Conservation (phyloP, 768 basidiomycete genomes). For the Boletus coccyginus region DNA sequence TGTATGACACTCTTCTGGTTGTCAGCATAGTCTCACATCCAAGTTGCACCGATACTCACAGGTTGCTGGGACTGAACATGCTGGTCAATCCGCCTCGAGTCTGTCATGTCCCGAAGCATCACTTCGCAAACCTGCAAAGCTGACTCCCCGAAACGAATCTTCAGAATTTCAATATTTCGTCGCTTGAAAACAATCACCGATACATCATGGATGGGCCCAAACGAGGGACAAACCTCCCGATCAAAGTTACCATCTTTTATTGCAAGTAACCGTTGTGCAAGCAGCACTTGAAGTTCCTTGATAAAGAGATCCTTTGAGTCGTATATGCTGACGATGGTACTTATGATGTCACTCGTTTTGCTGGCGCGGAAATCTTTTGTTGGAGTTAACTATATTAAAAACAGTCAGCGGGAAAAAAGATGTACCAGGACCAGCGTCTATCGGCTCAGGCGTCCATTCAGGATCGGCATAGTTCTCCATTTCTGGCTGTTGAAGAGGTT, state of each 20-base stretch:
- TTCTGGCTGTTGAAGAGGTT: slow-evolving; percentile 69
- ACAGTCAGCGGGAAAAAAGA: background rate
- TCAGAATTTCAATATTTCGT: slow-evolving; percentile 89
- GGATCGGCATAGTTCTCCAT: slow-evolving; percentile 88
- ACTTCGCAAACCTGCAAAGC: slow-evolving; percentile 95
- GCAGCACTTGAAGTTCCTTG: slow-evolving; percentile 88
- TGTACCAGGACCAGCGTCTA: slow-evolving; percentile 92
- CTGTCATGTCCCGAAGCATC: slow-evolving; percentile 96
- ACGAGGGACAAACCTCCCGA: slow-evolving; percentile 43
- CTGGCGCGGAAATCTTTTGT: slow-evolving; percentile 82
- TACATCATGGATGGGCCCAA: background rate
- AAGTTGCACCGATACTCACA: slow-evolving; percentile 39
- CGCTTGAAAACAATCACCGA: slow-evolving; percentile 48
- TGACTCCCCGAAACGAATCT: slow-evolving; percentile 92
- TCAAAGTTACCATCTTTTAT: slow-evolving; percentile 81
- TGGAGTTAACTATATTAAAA: background rate
- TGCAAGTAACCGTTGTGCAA: slow-evolving; percentile 82
- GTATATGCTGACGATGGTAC: slow-evolving; percentile 95
- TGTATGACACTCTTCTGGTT: slow-evolving; percentile 63
- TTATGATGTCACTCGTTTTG: slow-evolving; percentile 90
- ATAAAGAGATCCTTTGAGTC: slow-evolving; percentile 96
- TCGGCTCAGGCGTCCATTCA: slow-evolving; percentile 94
- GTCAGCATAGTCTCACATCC: slow-evolving; percentile 5
- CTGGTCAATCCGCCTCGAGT: slow-evolving; percentile 87
- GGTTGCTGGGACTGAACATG: slow-evolving; percentile 73